These are phyloP conservation scores for Crucibulum laeve DNA, from an alignment of 768 basidiomycete genomes.

Conservation along the genomic window DNA sequence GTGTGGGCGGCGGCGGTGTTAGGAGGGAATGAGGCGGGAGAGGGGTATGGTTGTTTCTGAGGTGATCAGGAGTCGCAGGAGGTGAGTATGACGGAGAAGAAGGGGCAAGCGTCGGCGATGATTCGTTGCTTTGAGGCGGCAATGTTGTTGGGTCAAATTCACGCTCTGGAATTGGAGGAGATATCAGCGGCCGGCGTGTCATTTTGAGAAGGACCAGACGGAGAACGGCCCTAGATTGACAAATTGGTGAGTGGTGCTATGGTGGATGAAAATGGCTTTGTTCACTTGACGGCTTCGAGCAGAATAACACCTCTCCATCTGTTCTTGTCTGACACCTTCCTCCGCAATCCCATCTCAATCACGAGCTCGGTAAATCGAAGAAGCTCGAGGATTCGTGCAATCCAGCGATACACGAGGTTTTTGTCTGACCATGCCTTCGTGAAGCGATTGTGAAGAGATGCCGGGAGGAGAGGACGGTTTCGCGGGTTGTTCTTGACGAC, in stretches of 20 bases:
- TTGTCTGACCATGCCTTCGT: conserved; percentile 83
- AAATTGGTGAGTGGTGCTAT: conserved; percentile 7
- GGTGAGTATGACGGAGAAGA: conserved; percentile 54
- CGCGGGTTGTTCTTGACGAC: conserved; percentile 61
- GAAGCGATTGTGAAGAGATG: conserved; percentile 80
- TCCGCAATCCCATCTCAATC: conserved; percentile 81
- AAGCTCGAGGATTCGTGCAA: conserved; percentile 68
- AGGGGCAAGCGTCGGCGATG: conserved; percentile 58
- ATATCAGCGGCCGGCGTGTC: conserved; percentile 72
- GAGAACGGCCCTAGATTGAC: conserved; percentile 57
- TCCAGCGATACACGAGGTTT: conserved; percentile 70
- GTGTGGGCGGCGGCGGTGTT: conserved; percentile 43
- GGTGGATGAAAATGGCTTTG: conserved; percentile 7
- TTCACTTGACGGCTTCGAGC: conserved; percentile 84
- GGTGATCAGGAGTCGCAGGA: conserved; percentile 69
- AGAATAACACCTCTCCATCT: conserved; percentile 76
- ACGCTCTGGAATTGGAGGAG: conserved; percentile 80
- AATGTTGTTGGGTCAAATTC: conserved; percentile 78
- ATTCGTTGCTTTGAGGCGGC: conserved; percentile 45
- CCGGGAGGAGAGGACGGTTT: conserved; percentile 71
- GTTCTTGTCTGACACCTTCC: conserved; percentile 59
- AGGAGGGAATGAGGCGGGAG: conserved; percentile 64
- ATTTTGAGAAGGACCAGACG: conserved; percentile 69
- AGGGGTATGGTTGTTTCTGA: conserved; percentile 72
- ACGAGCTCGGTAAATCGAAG: conserved; percentile 81